Evolutionary conservation across 2,329 filamentous ascomycete species (phyloP).

Genomic region (Cordyceps javanica): DNA sequence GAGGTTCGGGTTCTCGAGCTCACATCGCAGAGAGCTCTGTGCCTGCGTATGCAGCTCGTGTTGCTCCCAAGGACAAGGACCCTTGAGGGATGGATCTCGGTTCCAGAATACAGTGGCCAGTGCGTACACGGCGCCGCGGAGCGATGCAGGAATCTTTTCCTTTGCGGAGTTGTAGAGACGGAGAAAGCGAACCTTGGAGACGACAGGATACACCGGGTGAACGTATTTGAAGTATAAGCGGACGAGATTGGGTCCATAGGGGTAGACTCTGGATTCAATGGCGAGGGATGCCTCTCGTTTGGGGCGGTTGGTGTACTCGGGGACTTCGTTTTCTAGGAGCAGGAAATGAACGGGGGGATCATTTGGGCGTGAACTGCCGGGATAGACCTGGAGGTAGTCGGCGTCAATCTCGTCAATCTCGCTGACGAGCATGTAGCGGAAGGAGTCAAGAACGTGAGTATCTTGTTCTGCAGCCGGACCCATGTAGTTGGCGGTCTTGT

Average conservation of each 20-base stretch:
- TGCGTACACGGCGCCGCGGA: constrained; percentile 39
- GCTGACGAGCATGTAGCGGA: constrained; percentile 40
- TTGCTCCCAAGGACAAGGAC: constrained; percentile 31
- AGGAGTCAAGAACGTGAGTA: constrained; percentile 39
- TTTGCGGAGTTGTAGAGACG: constrained; percentile 31
- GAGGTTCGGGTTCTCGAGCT: constrained; percentile 41
- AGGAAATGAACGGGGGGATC: constrained; percentile 40
- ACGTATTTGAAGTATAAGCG: constrained; percentile 40
- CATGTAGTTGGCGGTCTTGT: constrained; percentile 38
- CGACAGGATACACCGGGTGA: constrained; percentile 36
- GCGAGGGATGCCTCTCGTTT: constrained; percentile 32
- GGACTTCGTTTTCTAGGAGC: constrained; percentile 38
- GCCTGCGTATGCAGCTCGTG: constrained; percentile 36
- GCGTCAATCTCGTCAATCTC: constrained; percentile 38
- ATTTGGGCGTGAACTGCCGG: constrained; percentile 27
- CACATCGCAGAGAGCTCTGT: constrained; percentile 35
- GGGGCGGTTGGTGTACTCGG: constrained; percentile 34
- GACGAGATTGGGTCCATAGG: constrained; percentile 34
- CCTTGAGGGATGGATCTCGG: constrained; percentile 25
- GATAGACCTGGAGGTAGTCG: constrained; percentile 36
- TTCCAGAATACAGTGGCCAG: constrained; percentile 38
- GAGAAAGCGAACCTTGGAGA: constrained; percentile 39
- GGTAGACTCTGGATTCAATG: constrained; percentile 37
- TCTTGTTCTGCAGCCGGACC: constrained; percentile 41
- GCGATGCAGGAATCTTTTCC: constrained; percentile 34